These are phyloP conservation scores for Erodium texanum DNA, from an alignment of 441 rosid species.

Conservation along the genomic window DNA sequence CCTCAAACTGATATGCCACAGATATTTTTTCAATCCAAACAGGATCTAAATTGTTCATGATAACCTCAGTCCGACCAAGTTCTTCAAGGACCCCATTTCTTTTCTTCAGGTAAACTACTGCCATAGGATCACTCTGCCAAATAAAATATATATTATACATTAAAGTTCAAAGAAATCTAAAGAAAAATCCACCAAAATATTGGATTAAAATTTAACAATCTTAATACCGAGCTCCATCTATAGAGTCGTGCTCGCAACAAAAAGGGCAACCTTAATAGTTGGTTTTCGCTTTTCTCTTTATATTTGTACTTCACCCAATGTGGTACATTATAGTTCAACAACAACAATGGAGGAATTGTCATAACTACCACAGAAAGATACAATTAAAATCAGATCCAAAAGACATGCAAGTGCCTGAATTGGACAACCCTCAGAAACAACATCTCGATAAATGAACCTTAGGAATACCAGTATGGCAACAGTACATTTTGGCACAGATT, in stretches of 20 bases:
- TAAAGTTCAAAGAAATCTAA: slow-evolving; percentile 6
- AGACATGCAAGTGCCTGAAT: background rate
- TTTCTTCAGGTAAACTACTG: slow-evolving; percentile 48
- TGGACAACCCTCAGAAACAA: background rate
- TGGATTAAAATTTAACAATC: background rate
- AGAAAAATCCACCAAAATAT: background rate
- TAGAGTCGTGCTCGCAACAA: background rate
- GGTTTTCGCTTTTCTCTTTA: background rate
- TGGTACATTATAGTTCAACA: background rate
- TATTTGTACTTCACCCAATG: background rate
- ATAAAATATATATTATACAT: slow-evolving; percentile 10
- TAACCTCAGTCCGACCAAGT: slow-evolving; percentile 81
- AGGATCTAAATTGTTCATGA: slow-evolving; percentile 57
- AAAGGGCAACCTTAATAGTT: background rate
- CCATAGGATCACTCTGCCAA: slow-evolving; percentile 79
- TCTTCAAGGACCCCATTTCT: slow-evolving; percentile 58
- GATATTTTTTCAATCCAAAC: slow-evolving; percentile 63
- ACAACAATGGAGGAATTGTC: background rate
- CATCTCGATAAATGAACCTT: background rate
- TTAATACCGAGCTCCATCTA: no score
- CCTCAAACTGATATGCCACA: slow-evolving; percentile 69
- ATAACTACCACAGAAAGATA: background rate
- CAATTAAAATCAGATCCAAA: background rate
- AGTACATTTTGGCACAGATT: no score
- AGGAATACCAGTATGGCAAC: background rate